phyloP scores from a whole-genome alignment of 106 monocot species.

The Phalaenopsis aphrodite region DNA sequence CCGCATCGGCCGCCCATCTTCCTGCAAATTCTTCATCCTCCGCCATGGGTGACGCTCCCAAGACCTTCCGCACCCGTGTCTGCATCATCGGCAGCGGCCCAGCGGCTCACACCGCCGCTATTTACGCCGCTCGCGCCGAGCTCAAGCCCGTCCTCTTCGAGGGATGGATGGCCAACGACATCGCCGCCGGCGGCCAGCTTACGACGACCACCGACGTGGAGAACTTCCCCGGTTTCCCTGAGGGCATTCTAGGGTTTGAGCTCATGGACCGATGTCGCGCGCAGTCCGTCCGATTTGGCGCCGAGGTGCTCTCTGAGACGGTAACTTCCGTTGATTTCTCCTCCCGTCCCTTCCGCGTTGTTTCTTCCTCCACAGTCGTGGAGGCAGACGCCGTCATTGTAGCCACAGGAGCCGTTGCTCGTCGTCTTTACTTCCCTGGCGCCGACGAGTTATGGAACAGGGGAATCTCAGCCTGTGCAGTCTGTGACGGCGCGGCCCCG shows the following conservation, averaged over 20 bases:
- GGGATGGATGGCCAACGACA: conserved; percentile 85
- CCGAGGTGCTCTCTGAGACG: conserved; percentile 70
- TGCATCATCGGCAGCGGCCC: conserved; percentile 99
- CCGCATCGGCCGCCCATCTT: background rate
- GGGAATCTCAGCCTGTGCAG: conserved; percentile 91
- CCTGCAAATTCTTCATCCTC: background rate
- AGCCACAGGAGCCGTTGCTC: conserved; percentile 89
- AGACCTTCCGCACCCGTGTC: conserved; percentile 38
- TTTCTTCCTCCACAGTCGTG: conserved; percentile 44
- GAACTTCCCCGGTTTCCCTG: conserved; percentile 94
- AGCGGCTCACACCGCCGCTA: conserved; percentile 83
- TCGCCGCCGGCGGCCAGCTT: conserved; percentile 89
- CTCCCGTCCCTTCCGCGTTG: conserved; percentile 46
- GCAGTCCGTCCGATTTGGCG: conserved; percentile 61
- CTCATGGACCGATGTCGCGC: conserved; percentile 72
- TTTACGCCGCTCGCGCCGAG: conserved; percentile 86
- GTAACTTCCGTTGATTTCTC: conserved; percentile 66
- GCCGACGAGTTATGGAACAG: conserved; percentile 67
- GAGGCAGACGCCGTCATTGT: conserved; percentile 68
- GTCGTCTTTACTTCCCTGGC: conserved; percentile 68
- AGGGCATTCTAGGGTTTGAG: conserved; percentile 69
- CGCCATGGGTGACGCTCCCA: conserved; percentile 10
- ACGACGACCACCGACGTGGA: conserved; percentile 97
- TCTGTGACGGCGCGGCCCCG: conserved; percentile 92
- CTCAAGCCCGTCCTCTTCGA: conserved; percentile 84